Base-by-base conservation (phyloP, 2,329 filamentous ascomycete genomes). In the Penicillium nordicum region DNA sequence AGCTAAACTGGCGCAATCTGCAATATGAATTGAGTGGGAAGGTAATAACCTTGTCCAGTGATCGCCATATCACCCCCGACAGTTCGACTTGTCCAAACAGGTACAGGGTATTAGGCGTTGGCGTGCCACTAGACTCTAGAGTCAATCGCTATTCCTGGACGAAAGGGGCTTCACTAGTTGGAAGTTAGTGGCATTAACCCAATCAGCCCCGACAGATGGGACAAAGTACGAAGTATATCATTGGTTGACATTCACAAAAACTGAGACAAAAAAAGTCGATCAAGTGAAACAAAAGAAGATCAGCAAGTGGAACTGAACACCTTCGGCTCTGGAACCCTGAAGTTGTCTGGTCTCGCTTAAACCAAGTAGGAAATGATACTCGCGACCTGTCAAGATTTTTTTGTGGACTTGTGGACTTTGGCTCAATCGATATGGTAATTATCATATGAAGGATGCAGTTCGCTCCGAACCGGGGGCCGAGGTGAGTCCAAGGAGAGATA, bases 281-380 rank as follows among this genome's bases (percentile, higher is more conserved):
- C 27, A 29, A 29, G 27, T 37, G n/a, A 40, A 9, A 30, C 29
- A 30, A 11, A 30, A 50, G 37, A 8, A 16, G 37, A 47, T 40
- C 41, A 37, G 8, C 40, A 55, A 40, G 56, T 49, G 30, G n/a
- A 52, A 32, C n/a, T 50, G 23, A 42, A 42, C 21, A 3, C 21
- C 21, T 21, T 21, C 21, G 21, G 21, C 21, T 21, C 21, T 50
- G 23, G 27, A 42, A 16, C 10, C 30, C 10, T n/a, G 43, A 23
- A 18, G n/a, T 7, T 21, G 12, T 9, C n/a, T 23, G 29, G 14
- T 41, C 55, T 66, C 62, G 63, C 58, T 64, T 63, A 66, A 53
- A 55, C 60, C 8, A 53, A 30, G 44, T 16, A 5, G 59, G 63
- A 38, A 66, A 57, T 57, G 60, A 66, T 64, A 41, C n/a, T 52